phyloP scores from a whole-genome alignment of 257 asterid genomes.

The Asclepias syriaca region DNA sequence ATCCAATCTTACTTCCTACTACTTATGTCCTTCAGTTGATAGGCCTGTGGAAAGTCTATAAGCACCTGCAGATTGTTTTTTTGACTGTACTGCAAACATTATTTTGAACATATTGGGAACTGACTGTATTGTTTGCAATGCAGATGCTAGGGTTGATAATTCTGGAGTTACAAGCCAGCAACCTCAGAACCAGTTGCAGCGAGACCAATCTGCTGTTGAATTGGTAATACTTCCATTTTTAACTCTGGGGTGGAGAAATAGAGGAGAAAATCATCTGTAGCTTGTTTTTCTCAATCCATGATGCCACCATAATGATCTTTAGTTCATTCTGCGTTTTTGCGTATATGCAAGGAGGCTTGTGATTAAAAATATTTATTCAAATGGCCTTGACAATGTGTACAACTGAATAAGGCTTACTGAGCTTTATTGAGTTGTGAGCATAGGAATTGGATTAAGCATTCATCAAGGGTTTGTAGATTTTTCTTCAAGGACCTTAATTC shows the following conservation, averaged over 20 bases:
- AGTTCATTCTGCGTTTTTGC: conserved; percentile 9
- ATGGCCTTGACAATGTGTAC: conserved; percentile 6
- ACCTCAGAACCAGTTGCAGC: conserved; percentile 22
- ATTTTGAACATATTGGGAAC: background rate
- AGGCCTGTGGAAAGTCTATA: background rate
- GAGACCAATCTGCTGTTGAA: conserved; percentile 15
- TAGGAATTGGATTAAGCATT: background rate
- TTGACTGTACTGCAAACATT: background rate
- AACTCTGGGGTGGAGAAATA: background rate
- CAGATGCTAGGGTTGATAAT: conserved; percentile 24
- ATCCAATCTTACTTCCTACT: background rate
- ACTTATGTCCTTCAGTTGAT: background rate
- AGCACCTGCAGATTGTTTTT: background rate
- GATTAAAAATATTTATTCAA: conserved; percentile 12
- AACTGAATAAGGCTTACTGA: conserved; percentile 17
- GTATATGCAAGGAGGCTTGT: conserved; percentile 11
- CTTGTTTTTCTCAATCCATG: conserved; percentile 1
- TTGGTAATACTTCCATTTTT: conserved; percentile 19
- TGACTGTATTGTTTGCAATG: background rate
- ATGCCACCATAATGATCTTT: conserved; percentile 5
- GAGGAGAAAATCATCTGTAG: background rate
- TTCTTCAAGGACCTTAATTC: background rate
- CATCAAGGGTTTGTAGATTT: background rate
- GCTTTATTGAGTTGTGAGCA: conserved; percentile 5
- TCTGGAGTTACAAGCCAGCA: conserved; percentile 32